Percentiles rank a stretch among this genome's conserved stretches.
Conservation (phyloP, 2,329 filamentous ascomycete species). For the Podosphaera leucotricha region DNA sequence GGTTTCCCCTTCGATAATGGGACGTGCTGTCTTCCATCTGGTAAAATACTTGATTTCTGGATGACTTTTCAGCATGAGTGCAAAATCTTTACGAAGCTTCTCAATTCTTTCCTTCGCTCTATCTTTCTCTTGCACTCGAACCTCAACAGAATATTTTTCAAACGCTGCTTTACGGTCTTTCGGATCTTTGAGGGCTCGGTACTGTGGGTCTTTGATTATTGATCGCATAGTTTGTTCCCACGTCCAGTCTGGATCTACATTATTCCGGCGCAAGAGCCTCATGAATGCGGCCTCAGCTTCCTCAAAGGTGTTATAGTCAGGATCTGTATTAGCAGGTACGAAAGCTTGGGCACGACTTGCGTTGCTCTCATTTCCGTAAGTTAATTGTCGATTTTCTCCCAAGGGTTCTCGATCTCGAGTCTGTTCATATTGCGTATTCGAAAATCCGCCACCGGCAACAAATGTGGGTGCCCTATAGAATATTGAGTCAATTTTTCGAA, state of each 20-base stretch:
- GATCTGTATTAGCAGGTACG: slow-evolving; percentile 41
- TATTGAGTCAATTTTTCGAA: not conserved
- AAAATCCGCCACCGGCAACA: slow-evolving; percentile 19
- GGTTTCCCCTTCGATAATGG: slow-evolving; percentile 84
- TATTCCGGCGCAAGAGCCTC: slow-evolving; percentile 66
- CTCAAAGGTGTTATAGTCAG: slow-evolving; percentile 56
- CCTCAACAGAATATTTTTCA: slow-evolving; percentile 81
- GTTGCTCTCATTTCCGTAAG: slow-evolving; percentile 29
- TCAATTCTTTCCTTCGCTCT: slow-evolving; percentile 77
- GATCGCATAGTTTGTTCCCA: slow-evolving; percentile 78
- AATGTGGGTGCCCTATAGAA: slow-evolving; percentile 18
- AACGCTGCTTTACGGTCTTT: slow-evolving; percentile 78
- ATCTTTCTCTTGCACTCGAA: slow-evolving; percentile 80
- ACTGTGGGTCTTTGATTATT: slow-evolving; percentile 77
- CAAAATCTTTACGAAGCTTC: slow-evolving; percentile 84
- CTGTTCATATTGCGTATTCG: slow-evolving; percentile 13
- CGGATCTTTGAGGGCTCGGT: slow-evolving; percentile 77
- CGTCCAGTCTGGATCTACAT: slow-evolving; percentile 73
- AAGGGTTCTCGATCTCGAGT: slow-evolving; percentile 19
- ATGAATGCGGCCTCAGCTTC: slow-evolving; percentile 85
- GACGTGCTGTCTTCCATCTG: slow-evolving; percentile 84
- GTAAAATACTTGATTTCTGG: slow-evolving; percentile 95
- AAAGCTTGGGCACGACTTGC: slow-evolving; percentile 29
- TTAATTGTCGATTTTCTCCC: slow-evolving; percentile 33
- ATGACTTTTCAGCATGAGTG: slow-evolving; percentile 85